A percentile compares a stretch with the other conserved stretches of the same genome.
Conservation (phyloP, 2,329 filamentous ascomycete genomes). For the Lecanoromycetidae sp. region DNA sequence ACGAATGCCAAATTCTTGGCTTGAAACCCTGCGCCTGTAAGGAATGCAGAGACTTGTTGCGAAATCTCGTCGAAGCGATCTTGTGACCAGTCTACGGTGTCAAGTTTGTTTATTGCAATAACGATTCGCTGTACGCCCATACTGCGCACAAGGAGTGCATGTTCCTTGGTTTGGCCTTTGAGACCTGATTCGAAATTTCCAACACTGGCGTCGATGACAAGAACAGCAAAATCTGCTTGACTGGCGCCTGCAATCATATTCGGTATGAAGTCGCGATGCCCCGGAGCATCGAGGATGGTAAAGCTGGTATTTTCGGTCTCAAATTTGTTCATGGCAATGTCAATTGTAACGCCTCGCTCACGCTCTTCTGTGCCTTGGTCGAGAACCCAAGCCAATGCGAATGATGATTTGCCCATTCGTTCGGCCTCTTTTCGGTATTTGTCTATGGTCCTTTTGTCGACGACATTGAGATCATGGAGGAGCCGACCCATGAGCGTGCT, state of each 20-base stretch:
- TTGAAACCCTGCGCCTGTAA: constrained; percentile 71
- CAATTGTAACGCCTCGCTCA: constrained; percentile 82
- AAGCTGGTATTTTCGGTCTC: constrained; percentile 78
- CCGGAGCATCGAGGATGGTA: constrained; percentile 89
- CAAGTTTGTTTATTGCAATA: constrained; percentile 91
- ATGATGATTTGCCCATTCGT: constrained; percentile 85
- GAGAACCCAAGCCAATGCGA: constrained; percentile 92
- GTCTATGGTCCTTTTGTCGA: constrained; percentile 79
- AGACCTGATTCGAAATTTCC: constrained; percentile 90
- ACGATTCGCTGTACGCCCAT: constrained; percentile 82
- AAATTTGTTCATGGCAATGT: constrained; percentile 90
- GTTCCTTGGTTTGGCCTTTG: constrained; percentile 87
- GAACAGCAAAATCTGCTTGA: constrained; percentile 87
- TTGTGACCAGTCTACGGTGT: constrained; percentile 71
- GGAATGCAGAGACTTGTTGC: constrained; percentile 69
- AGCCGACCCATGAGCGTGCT: constrained; percentile 96
- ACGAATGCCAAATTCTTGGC: constrained; percentile 72
- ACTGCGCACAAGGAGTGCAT: constrained; percentile 77
- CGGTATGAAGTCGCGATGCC: constrained; percentile 89
- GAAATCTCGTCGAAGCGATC: constrained; percentile 75
- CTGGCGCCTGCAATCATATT: constrained; percentile 98
- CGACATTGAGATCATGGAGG: constrained; percentile 73
- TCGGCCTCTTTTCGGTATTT: constrained; percentile 82
- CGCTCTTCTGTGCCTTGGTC: constrained; percentile 86
- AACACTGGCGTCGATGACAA: constrained; percentile 82